A percentile compares a stretch with the other conserved stretches of the same genome.
phyloP scores from a whole-genome alignment of 768 basidiomycete genomes.

The Boletellus ananiceps region DNA sequence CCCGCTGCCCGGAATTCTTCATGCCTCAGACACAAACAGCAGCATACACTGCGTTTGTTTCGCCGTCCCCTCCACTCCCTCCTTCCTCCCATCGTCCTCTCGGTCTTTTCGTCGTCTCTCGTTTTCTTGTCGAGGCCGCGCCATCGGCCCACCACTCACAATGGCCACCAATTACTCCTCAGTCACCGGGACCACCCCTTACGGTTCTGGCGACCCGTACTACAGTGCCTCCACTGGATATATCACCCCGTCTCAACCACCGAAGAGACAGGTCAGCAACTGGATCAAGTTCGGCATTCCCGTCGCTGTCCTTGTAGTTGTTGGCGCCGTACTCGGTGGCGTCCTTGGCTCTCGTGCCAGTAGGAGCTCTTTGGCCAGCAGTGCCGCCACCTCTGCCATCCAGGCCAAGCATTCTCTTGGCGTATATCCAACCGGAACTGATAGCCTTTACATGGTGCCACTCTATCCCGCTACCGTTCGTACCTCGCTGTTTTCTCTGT shows the following conservation, averaged over 20 bases:
- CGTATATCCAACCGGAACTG: conserved; percentile 71
- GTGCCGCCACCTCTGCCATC: conserved; percentile 47
- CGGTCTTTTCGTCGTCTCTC: conserved; percentile 16
- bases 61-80: not conserved
- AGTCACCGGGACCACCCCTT: conserved; percentile 37
- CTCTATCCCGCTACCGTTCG: conserved; percentile 86
- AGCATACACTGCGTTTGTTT: not conserved
- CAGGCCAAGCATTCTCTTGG: conserved; percentile 60
- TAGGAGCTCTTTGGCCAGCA: conserved; percentile 34
- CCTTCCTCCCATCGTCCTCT: conserved; percentile 6
- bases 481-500: conserved; percentile 15
- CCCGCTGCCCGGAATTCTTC: no score
- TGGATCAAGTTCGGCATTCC: conserved; percentile 79
- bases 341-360: conserved; percentile 64
- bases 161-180: conserved; percentile 41
- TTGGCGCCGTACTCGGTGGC: conserved; percentile 70
- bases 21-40: not conserved
- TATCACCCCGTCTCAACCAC: conserved; percentile 45
- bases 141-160: conserved; percentile 18
- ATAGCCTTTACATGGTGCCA: conserved; percentile 75
- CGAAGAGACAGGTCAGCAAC: conserved; percentile 54
- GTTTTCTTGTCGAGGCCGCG: conserved; percentile 16
- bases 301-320: conserved; percentile 55
- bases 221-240: conserved; percentile 68
- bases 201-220: conserved; percentile 63